These are phyloP conservation scores for Lipomyces yamanashiensis DNA, from an alignment of 805 yeast species.

Conservation along the genomic window DNA sequence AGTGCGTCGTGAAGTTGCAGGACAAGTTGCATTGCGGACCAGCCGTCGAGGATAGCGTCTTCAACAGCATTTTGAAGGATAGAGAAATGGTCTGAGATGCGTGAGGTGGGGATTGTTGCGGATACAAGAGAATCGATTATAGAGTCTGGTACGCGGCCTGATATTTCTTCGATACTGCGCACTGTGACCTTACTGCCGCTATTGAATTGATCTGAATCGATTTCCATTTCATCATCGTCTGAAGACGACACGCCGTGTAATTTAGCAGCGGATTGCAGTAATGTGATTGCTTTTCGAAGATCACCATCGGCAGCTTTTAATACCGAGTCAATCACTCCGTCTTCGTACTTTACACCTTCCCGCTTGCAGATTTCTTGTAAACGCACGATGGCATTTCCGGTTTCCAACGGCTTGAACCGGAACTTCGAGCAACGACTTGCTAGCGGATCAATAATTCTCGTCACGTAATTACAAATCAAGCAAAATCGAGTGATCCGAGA, in stretches of 20 bases:
- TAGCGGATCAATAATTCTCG: conserved; percentile 93
- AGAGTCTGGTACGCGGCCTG: conserved; percentile 70
- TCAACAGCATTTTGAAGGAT: conserved; percentile 50
- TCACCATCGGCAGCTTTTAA: conserved; percentile 84
- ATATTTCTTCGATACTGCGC: conserved; percentile 64
- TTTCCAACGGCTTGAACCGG: conserved; percentile 79
- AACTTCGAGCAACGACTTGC: conserved; percentile 97
- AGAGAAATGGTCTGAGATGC: conserved; percentile 35
- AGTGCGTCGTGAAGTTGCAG: conserved; percentile 73
- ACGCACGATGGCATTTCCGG: conserved; percentile 69
- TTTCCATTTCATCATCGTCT: conserved; percentile 2
- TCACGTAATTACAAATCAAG: conserved; percentile 92
- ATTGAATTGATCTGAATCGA: neutral
- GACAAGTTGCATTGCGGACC: conserved; percentile 75
- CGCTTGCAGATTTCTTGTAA: conserved; percentile 62
- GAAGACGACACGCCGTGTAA: conserved; percentile 49
- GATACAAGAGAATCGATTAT: conserved; percentile 52
- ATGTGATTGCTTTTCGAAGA: conserved; percentile 88
- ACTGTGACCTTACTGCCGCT: conserved; percentile 48
- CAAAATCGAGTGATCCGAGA: conserved; percentile 92
- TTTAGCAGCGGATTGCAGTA: conserved; percentile 80
- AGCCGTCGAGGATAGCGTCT: conserved; percentile 65
- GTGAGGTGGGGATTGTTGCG: conserved; percentile 38
- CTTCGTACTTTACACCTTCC: conserved; percentile 54
- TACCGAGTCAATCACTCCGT: conserved; percentile 65